Evolutionary conservation across 257 asterid genomes (phyloP).

Genomic region (Primulina eburnea): DNA sequence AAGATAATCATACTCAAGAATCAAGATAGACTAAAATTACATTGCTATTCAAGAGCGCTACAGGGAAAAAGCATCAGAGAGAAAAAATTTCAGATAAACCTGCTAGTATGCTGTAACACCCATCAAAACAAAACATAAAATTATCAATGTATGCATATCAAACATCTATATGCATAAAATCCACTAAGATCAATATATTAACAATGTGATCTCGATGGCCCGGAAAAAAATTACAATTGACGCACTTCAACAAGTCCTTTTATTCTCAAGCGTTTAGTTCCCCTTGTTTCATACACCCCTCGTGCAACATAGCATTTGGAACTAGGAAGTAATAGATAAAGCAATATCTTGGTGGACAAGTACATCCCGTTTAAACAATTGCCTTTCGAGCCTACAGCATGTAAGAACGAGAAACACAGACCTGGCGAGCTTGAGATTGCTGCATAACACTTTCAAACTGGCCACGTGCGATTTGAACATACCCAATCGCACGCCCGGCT

Average conservation of each 20-base stretch:
- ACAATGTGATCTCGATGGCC: neutral
- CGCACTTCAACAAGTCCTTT: neutral
- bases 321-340: neutral
- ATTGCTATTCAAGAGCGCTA: neutral
- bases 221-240: neutral
- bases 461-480: constrained; percentile 85
- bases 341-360: neutral
- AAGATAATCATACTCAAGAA: constrained; percentile 11
- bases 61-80: neutral
- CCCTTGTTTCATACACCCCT: neutral
- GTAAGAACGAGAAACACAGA: constrained; percentile 22
- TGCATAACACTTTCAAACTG: constrained; percentile 83
- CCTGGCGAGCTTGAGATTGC: constrained; percentile 87
- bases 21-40: neutral
- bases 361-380: no score
- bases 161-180: constrained; percentile 4
- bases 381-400: neutral
- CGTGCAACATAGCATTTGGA: neutral
- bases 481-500: constrained; percentile 79
- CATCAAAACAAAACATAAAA: neutral
- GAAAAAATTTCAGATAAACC: neutral
- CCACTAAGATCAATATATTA: constrained; percentile 4
- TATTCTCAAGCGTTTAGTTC: neutral
- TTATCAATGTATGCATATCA: no score
- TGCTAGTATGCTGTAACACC: neutral